Evolutionary conservation across 139 green algal genomes (phyloP).

Genomic region (Axilococcus clingmanii): DNA sequence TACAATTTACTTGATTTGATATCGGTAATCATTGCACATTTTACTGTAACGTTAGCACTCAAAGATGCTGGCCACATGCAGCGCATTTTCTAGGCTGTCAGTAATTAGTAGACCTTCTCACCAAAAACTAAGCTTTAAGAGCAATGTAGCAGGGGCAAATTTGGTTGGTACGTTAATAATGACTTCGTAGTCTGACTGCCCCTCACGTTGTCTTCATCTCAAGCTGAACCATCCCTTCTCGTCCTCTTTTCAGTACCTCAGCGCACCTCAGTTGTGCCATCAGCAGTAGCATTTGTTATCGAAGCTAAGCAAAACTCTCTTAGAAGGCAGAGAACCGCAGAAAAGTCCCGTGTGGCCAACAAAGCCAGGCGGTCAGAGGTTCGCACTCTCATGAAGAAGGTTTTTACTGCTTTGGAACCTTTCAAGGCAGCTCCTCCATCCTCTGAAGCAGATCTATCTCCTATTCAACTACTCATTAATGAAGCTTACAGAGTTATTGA

Average conservation of each 20-base stretch:
- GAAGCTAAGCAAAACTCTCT: constrained; percentile 41
- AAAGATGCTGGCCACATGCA: too few species aligned
- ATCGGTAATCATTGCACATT: too few species aligned
- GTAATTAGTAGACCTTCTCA: too few species aligned
- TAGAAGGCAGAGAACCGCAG: constrained; percentile 38
- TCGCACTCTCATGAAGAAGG: constrained; percentile 80
- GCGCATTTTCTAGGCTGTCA: too few species aligned
- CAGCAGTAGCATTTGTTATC: constrained; percentile 4
- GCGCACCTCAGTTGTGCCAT: neutral
- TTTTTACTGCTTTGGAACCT: constrained; percentile 40
- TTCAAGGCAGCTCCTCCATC: constrained; percentile 33
- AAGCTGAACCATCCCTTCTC: neutral
- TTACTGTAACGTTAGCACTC: too few species aligned
- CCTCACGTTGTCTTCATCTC: too few species aligned
- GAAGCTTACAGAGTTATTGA: constrained; percentile 60
- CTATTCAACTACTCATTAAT: constrained; percentile 56
- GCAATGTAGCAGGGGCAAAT: too few species aligned
- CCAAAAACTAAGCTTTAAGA: too few species aligned
- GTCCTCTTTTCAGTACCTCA: neutral
- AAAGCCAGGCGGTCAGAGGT: constrained; percentile 71
- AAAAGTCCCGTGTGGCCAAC: constrained; percentile 63
- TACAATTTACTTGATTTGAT: too few species aligned
- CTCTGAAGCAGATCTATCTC: constrained; percentile 48
- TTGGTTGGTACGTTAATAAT: too few species aligned
- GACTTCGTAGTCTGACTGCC: too few species aligned